Conservation (phyloP, 2,329 filamentous ascomycete species). For the Tolypocladium amazonense region DNA sequence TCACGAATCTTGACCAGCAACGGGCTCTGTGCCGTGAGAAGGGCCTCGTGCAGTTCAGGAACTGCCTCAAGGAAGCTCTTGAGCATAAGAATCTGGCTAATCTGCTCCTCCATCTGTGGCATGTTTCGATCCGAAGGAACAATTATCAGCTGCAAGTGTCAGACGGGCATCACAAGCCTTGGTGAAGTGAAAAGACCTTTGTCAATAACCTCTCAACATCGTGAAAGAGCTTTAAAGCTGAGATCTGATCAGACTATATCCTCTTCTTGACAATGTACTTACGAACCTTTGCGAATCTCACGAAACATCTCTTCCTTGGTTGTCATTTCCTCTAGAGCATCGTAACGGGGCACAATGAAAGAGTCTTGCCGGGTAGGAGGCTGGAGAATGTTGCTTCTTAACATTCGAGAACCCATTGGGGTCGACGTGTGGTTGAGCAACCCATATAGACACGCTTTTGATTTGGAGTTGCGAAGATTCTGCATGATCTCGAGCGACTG, state of each 20-base stretch:
- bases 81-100: constrained; percentile 78
- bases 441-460: constrained; percentile 73
- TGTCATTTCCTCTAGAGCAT: constrained; percentile 74
- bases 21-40: constrained; percentile 52
- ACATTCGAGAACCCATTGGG: constrained; percentile 75
- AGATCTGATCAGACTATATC: background rate
- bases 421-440: constrained; percentile 77
- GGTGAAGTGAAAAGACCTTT: constrained; percentile 28
- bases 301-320: constrained; percentile 79
- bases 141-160: constrained; percentile 55
- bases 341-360: constrained; percentile 62
- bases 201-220: constrained; percentile 76
- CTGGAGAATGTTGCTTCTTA: constrained; percentile 80
- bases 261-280: no score
- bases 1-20: constrained; percentile 59
- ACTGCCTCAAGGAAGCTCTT: constrained; percentile 71
- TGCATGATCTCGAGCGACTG: constrained; percentile 82
- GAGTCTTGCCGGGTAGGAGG: constrained; percentile 61
- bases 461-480: constrained; percentile 68
- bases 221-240: constrained; percentile 61
- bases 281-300: constrained; percentile 55
- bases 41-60: constrained; percentile 53
- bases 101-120: constrained; percentile 63
- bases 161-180: background rate
- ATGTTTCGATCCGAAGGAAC: constrained; percentile 56